Conservation (phyloP, 1,284 basidiomycete species). For the Ganoderma leucocontextum region DNA sequence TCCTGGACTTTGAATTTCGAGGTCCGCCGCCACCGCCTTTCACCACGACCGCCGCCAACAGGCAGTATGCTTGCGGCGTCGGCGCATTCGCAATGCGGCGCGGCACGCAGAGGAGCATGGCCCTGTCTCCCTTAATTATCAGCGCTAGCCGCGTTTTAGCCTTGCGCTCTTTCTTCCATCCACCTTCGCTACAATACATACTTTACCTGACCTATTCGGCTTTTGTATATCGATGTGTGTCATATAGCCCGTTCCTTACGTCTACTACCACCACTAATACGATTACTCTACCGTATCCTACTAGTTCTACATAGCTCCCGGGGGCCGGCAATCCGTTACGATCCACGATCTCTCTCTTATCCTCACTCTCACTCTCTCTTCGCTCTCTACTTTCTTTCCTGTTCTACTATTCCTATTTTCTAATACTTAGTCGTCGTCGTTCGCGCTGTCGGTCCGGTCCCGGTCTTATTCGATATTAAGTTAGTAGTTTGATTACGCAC, state of each 20-base stretch:
- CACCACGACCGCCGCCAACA: conserved; percentile 5
- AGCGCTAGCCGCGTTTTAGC: conserved; percentile 32
- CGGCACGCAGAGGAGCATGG: not conserved
- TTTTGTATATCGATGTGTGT: conserved; percentile 20
- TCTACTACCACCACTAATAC: conserved; percentile 2
- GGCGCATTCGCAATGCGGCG: conserved; percentile 1
- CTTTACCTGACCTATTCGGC: conserved; percentile 15
- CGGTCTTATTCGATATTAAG: not conserved
- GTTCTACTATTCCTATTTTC: not conserved
- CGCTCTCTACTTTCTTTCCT: not conserved
- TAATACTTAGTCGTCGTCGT: not conserved
- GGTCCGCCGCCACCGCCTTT: conserved; percentile 12
- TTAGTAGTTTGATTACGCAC: not conserved
- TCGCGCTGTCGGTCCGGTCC: not conserved
- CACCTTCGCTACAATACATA: conserved; percentile 15
- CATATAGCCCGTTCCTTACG: conserved; percentile 3
- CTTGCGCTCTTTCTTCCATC: conserved; percentile 17
- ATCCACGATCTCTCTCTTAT: not conserved
- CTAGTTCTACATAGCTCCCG: not conserved
- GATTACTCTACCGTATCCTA: conserved; percentile 5
- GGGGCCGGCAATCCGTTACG: not conserved
- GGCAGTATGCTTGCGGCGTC: conserved; percentile 5
- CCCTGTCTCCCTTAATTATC: conserved; percentile 23
- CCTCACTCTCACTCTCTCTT: not conserved
- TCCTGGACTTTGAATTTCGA: conserved; percentile 3